Percentiles rank a stretch among this genome's conserved stretches.
Conservation (phyloP, 2,329 filamentous ascomycete species). For the Bisporella sp. region DNA sequence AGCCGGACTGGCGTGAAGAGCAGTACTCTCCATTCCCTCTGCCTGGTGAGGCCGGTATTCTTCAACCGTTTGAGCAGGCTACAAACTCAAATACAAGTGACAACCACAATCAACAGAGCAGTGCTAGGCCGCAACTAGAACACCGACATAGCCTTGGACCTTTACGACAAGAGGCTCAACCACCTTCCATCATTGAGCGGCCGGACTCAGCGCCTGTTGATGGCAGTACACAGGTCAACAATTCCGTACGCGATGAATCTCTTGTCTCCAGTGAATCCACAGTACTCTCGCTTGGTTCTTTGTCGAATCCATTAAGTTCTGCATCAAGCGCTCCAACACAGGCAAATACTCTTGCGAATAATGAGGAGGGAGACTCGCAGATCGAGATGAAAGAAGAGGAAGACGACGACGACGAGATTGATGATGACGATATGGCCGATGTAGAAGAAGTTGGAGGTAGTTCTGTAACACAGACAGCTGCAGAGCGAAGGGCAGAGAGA, state of each 20-base stretch:
- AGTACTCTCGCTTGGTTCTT: conserved; percentile 28
- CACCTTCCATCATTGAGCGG: conserved; percentile 19
- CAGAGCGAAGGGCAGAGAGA: conserved; percentile 49
- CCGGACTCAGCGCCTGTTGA: conserved; percentile 26
- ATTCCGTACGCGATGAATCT: conserved; percentile 33
- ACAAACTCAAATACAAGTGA: conserved; percentile 17
- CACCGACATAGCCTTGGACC: conserved; percentile 25
- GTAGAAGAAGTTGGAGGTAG: conserved; percentile 31
- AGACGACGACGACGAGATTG: conserved; percentile 26
- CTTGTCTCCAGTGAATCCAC: conserved; percentile 34
- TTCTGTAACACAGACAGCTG: conserved; percentile 42
- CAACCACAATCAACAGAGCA: conserved; percentile 14
- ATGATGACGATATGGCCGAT: conserved; percentile 51
- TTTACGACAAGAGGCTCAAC: conserved; percentile 17
- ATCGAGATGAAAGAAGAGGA: conserved; percentile 25
- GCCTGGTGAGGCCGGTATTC: conserved; percentile 21
- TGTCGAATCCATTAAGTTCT: conserved; percentile 36
- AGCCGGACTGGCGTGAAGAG: conserved; percentile 29
- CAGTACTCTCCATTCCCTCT: conserved; percentile 26
- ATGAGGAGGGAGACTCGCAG: conserved; percentile 39
- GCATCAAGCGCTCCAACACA: conserved; percentile 30
- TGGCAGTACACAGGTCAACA: conserved; percentile 16
- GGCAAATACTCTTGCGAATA: conserved; percentile 32
- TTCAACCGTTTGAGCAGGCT: conserved; percentile 21
- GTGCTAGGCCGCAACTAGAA: conserved; percentile 20